Conservation (phyloP, 2,329 filamentous ascomycete species). For the Exserohilum turcica region DNA sequence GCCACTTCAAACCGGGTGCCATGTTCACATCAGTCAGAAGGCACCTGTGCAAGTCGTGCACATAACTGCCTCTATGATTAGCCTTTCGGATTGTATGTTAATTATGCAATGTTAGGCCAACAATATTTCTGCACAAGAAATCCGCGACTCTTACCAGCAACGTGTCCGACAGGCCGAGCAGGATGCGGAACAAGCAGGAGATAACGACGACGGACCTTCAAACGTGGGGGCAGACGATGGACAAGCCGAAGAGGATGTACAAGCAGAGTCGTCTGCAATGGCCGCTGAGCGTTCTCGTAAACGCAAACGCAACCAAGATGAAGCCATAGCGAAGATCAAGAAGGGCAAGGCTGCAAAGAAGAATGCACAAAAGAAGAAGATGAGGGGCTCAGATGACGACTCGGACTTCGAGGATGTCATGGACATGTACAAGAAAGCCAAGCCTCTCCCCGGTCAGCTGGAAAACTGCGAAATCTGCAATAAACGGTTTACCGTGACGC, state of each 20-base stretch:
- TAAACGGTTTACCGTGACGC: constrained; percentile 90
- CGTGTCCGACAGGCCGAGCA: constrained; percentile 57
- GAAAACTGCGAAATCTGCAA: constrained; percentile 85
- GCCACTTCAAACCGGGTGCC: not conserved
- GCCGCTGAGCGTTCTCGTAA: constrained; percentile 57
- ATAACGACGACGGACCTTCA: constrained; percentile 44
- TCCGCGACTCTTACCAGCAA: constrained; percentile 63
- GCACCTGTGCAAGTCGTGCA: no score
- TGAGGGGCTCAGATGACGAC: constrained; percentile 51
- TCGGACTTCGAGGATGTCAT: constrained; percentile 55
- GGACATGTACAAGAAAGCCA: constrained; percentile 61
- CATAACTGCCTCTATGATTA: not conserved
- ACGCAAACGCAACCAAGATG: constrained; percentile 63
- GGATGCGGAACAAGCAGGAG: constrained; percentile 40
- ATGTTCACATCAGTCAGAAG: no score
- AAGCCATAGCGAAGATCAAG: constrained; percentile 49
- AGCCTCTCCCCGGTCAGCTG: constrained; percentile 78
- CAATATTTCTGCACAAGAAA: constrained; percentile 72
- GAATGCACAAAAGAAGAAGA: constrained; percentile 50
- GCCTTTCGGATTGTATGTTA: not conserved
- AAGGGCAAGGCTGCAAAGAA: constrained; percentile 58
- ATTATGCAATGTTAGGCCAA: constrained; percentile 59
- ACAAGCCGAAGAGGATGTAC: constrained; percentile 39
- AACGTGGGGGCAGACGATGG: constrained; percentile 45
- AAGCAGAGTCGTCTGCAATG: constrained; percentile 48